Percentiles rank a stretch among this genome's conserved stretches.
phyloP scores from a whole-genome alignment of 1,284 basidiomycete genomes.

The Boletus calvinii region DNA sequence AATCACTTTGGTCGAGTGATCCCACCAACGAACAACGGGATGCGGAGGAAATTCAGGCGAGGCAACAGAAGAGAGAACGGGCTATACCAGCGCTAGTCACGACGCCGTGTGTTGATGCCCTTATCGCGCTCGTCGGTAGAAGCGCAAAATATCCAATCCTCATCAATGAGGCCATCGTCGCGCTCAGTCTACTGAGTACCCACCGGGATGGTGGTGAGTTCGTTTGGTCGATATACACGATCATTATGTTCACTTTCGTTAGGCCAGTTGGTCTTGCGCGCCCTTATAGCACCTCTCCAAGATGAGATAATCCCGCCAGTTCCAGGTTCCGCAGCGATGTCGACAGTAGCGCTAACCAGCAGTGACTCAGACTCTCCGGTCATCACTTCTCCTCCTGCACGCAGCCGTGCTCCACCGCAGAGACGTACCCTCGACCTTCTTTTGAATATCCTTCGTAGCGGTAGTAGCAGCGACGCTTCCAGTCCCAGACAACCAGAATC shows the following conservation, averaged over 20 bases:
- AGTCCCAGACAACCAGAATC: constrained; percentile 38
- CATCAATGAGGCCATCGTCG: constrained; percentile 88
- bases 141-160: constrained; percentile 82
- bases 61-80: constrained; percentile 48
- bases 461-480: constrained; percentile 38
- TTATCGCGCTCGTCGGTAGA: constrained; percentile 72
- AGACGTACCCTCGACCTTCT: constrained; percentile 65
- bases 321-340: constrained; percentile 40
- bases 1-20: constrained; percentile 64
- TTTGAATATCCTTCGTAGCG: constrained; percentile 52
- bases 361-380: constrained; percentile 47
- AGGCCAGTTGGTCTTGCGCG: constrained; percentile 63
- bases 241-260: constrained; percentile 19
- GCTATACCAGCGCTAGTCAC: constrained; percentile 58
- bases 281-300: constrained; percentile 52
- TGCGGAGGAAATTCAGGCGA: constrained; percentile 31
- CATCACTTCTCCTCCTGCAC: constrained; percentile 37
- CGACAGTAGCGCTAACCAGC: constrained; percentile 40
- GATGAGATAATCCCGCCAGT: constrained; percentile 38
- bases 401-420: constrained; percentile 43
- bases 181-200: constrained; percentile 74
- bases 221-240: not conserved
- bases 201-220: constrained; percentile 62
- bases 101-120: constrained; percentile 53
- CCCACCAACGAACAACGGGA: constrained; percentile 31